Evolutionary conservation across 179 eudicot genomes (phyloP).

Genomic region (Nepenthes alata): DNA sequence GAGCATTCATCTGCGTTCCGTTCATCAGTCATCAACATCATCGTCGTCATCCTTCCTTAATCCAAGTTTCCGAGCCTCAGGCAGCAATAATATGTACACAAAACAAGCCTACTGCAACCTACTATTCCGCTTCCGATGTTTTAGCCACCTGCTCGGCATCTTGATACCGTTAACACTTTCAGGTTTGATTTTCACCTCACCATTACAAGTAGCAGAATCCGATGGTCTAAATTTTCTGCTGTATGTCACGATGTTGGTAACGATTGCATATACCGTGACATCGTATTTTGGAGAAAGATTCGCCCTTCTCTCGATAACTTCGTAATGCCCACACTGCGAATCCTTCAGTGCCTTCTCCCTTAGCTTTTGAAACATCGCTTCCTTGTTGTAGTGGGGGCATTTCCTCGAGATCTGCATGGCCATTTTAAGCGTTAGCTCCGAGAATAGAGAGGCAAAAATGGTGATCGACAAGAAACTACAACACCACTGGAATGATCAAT

Average conservation of each 20-base stretch:
- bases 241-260: slow-evolving; percentile 43
- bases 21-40: background rate
- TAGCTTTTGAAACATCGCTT: slow-evolving; percentile 35
- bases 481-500: background rate
- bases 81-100: slow-evolving; percentile 16
- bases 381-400: slow-evolving; percentile 39
- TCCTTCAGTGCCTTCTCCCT: slow-evolving; percentile 35
- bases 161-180: slow-evolving; percentile 10
- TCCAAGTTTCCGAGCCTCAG: background rate
- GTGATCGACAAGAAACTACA: background rate
- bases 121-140: slow-evolving; percentile 24
- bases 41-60: slow-evolving; percentile 6
- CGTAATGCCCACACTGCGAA: slow-evolving; percentile 48
- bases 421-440: background rate
- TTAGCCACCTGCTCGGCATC: slow-evolving; percentile 11
- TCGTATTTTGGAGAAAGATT: slow-evolving; percentile 45
- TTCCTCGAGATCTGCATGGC: slow-evolving; percentile 45
- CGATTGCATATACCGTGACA: slow-evolving; percentile 43
- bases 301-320: slow-evolving; percentile 48
- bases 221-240: slow-evolving; percentile 6
- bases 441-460: background rate
- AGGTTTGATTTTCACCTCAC: slow-evolving; percentile 16
- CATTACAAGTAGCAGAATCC: slow-evolving; percentile 13
- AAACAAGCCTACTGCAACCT: slow-evolving; percentile 4
- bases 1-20: background rate